Percentiles rank a stretch among this genome's conserved stretches.
Conservation (phyloP, 441 rosid species). For the Pelargonium hybrid region DNA sequence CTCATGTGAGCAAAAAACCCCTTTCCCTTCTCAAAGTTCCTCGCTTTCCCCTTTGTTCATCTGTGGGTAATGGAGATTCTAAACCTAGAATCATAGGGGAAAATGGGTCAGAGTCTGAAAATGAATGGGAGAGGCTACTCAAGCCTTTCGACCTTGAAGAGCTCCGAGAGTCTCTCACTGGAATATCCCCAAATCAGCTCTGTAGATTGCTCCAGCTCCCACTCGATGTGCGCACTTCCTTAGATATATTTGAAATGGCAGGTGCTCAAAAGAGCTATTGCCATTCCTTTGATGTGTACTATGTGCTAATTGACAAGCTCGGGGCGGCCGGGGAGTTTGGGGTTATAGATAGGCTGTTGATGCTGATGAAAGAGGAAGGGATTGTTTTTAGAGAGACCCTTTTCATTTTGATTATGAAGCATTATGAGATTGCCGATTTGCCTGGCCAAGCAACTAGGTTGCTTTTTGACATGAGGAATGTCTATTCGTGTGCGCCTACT, state of each 20-base stretch:
- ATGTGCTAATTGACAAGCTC: slow-evolving; percentile 54
- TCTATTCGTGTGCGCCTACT: slow-evolving; percentile 50
- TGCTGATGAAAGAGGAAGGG: slow-evolving; percentile 72
- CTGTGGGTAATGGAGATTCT: slow-evolving; percentile 19
- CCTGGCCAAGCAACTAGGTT: slow-evolving; percentile 78
- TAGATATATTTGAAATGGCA: slow-evolving; percentile 56
- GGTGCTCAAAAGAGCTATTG: slow-evolving; percentile 54
- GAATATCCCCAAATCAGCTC: slow-evolving; percentile 62
- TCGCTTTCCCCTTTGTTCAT: slow-evolving; percentile 14
- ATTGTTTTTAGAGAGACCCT: slow-evolving; percentile 52
- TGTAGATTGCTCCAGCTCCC: slow-evolving; percentile 65
- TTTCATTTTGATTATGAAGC: slow-evolving; percentile 62
- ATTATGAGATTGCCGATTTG: slow-evolving; percentile 41
- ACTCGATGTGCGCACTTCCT: slow-evolving; percentile 48
- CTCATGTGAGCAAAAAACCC: slow-evolving; percentile 26
- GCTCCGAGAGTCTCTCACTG: slow-evolving; percentile 38
- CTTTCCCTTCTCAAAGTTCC: slow-evolving; percentile 16
- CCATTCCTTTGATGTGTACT: slow-evolving; percentile 56
- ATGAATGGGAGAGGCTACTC: slow-evolving; percentile 76
- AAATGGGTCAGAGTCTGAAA: slow-evolving; percentile 28
- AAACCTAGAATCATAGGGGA: neutral
- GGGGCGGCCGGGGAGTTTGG: slow-evolving; percentile 53
- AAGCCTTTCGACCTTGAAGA: slow-evolving; percentile 64
- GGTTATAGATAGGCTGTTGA: slow-evolving; percentile 44
- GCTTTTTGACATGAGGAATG: slow-evolving; percentile 58